These are phyloP conservation scores for Penicillium crystallinum DNA, from an alignment of 495 filamentous ascomycete species.

Conservation along the genomic window DNA sequence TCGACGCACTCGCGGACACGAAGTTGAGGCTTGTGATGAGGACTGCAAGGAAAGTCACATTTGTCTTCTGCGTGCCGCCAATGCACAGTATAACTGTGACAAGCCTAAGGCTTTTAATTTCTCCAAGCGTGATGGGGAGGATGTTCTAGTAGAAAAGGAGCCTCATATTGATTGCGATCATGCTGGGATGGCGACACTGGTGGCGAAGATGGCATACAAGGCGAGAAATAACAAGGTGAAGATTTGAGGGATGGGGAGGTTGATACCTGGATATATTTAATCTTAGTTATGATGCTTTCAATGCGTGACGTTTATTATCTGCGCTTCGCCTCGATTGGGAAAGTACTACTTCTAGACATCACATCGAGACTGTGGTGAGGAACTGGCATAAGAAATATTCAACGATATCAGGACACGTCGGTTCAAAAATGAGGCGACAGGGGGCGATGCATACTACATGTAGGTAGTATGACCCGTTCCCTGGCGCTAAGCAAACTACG, in stretches of 20 bases:
- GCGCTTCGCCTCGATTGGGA: too few relatives aligned
- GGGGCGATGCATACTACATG: too few relatives aligned
- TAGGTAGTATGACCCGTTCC: too few relatives aligned
- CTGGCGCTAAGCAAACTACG: too few relatives aligned
- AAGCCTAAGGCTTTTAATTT: slow-evolving; percentile 17
- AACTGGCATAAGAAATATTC: too few relatives aligned
- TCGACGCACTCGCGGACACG: slow-evolving; percentile 32
- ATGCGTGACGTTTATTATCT: background rate
- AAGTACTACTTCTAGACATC: too few relatives aligned
- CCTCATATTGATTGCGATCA: slow-evolving; percentile 20
- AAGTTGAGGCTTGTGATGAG: slow-evolving; percentile 27
- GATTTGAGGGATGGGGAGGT: background rate
- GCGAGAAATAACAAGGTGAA: slow-evolving; percentile 5
- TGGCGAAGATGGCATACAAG: slow-evolving; percentile 16
- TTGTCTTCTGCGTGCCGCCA: slow-evolving; percentile 37
- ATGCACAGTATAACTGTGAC: slow-evolving; percentile 32
- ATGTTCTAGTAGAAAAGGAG: background rate
- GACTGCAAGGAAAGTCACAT: slow-evolving; percentile 35
- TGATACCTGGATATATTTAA: background rate
- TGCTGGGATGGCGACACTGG: slow-evolving; percentile 21
- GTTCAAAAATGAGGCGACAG: too few relatives aligned
- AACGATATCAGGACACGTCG: too few relatives aligned
- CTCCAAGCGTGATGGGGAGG: slow-evolving; percentile 11
- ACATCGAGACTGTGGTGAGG: too few relatives aligned
- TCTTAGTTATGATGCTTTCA: background rate